These are phyloP conservation scores for Aspergillus floridensis DNA, from an alignment of 2,329 filamentous ascomycete species.

Conservation along the genomic window DNA sequence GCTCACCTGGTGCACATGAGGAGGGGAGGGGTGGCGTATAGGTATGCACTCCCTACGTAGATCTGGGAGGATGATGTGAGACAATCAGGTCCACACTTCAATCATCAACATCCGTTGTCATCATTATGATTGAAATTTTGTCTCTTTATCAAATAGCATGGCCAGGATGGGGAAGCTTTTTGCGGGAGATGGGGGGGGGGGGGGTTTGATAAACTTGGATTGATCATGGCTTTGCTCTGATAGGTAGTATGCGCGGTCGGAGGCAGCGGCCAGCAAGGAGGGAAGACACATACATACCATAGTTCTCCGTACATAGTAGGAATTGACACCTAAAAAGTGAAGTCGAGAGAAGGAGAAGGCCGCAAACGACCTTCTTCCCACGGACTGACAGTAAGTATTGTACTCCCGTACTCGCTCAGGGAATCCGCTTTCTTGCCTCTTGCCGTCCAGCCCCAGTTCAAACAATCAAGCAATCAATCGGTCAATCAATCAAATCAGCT, in stretches of 20 bases:
- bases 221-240: conserved; percentile 1
- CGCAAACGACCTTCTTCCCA: background rate
- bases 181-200: background rate
- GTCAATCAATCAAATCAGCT: background rate
- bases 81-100: background rate
- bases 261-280: background rate
- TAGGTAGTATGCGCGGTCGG: conserved; percentile 5
- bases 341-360: background rate
- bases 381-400: no score
- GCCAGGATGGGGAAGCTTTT: background rate
- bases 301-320: no score
- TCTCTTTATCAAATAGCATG: background rate
- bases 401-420: no score
- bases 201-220: background rate
- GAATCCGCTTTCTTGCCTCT: background rate
- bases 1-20: background rate
- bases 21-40: no score
- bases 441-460: background rate
- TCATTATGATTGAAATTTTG: conserved; percentile 3
- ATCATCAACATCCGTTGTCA: background rate
- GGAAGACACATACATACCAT: background rate
- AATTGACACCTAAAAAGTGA: background rate
- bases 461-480: background rate
- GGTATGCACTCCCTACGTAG: background rate
- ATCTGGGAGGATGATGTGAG: background rate